phyloP scores from a whole-genome alignment of 441 rosid genomes.

The Populus trichocarpa region DNA sequence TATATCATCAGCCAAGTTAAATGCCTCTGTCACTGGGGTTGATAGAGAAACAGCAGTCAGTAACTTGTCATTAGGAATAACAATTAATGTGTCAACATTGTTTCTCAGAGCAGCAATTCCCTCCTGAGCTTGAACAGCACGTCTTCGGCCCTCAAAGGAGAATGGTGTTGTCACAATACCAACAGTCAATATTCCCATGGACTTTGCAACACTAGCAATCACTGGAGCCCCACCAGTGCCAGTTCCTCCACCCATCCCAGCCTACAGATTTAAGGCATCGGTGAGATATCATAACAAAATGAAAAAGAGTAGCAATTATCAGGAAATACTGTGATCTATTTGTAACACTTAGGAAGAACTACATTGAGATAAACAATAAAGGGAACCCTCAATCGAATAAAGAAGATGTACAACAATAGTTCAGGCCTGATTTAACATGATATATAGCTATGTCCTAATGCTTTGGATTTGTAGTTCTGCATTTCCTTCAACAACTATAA shows the following conservation, averaged over 20 bases:
- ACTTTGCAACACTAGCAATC: slow-evolving; percentile 89
- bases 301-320: background rate
- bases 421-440: background rate
- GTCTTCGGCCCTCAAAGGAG: slow-evolving; percentile 90
- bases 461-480: background rate
- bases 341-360: background rate
- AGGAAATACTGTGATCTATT: background rate
- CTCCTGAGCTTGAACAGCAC: slow-evolving; percentile 91
- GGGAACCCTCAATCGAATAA: background rate
- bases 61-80: slow-evolving; percentile 93
- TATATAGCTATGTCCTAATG: background rate
- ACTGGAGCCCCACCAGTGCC: slow-evolving; percentile 99
- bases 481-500: background rate
- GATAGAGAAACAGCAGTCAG: slow-evolving; percentile 84
- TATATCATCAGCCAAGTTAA: slow-evolving; percentile 92
- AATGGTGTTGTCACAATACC: slow-evolving; percentile 99
- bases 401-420: background rate
- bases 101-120: slow-evolving; percentile 91
- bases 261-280: slow-evolving; percentile 37
- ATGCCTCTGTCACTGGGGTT: slow-evolving; percentile 93
- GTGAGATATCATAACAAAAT: background rate
- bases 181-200: slow-evolving; percentile 96
- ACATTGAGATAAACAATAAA: background rate
- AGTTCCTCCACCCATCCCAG: slow-evolving; percentile 99
- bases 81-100: slow-evolving; percentile 87